These are phyloP conservation scores for Alternaria brassicae DNA, from an alignment of 2,329 filamentous ascomycete genomes.

Conservation along the genomic window DNA sequence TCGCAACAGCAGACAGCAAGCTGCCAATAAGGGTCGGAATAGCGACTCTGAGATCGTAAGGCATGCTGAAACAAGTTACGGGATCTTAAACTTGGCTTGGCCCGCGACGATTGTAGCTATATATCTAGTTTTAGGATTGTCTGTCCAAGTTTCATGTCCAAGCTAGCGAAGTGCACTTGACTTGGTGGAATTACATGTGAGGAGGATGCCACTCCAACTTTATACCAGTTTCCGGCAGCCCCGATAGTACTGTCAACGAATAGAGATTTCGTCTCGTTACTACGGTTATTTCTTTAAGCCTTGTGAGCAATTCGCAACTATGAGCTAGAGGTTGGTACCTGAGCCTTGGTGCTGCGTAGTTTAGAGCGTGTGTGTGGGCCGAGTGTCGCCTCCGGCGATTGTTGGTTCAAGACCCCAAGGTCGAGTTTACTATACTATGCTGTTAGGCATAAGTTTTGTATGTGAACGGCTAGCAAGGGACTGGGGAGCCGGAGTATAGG, in stretches of 20 bases:
- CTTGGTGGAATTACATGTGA: neutral
- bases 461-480: no score
- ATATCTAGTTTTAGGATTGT: neutral
- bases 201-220: neutral
- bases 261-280: neutral
- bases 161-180: neutral
- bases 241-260: neutral
- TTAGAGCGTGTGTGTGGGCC: neutral
- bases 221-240: neutral
- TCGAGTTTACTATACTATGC: neutral
- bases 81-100: no score
- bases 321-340: neutral
- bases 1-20: slow-evolving; percentile 28
- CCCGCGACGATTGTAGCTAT: neutral
- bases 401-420: neutral
- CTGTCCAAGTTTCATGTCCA: neutral
- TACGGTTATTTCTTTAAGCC: neutral
- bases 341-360: neutral
- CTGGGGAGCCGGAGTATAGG: no score
- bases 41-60: slow-evolving; percentile 3
- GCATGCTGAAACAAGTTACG: slow-evolving; percentile 6
- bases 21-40: slow-evolving; percentile 34
- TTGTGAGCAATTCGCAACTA: neutral
- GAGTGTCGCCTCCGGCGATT: neutral
- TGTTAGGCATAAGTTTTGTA: no score